A percentile compares a stretch with the other conserved stretches of the same genome.
These are phyloP conservation scores for Hypomontagnella monticulosa DNA, from an alignment of 495 filamentous ascomycete genomes.

Conservation along the genomic window DNA sequence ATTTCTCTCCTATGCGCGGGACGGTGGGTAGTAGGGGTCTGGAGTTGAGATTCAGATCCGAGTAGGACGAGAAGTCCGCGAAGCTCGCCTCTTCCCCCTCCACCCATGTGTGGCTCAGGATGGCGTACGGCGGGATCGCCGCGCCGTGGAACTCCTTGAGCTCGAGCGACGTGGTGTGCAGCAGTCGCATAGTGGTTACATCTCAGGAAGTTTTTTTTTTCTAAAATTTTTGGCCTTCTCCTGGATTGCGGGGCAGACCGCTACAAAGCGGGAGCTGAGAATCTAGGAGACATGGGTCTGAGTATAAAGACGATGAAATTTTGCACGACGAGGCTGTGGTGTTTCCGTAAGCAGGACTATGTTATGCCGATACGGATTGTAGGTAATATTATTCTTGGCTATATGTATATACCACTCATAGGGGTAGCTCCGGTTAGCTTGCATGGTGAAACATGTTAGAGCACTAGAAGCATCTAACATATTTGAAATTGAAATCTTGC, in stretches of 20 bases:
- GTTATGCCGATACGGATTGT: too few species aligned
- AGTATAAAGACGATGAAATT: neutral
- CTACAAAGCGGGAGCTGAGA: neutral
- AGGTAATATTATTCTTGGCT: too few species aligned
- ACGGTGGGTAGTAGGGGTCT: neutral
- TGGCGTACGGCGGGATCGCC: conserved; percentile 46
- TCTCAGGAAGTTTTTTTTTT: neutral
- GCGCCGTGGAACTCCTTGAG: conserved; percentile 35
- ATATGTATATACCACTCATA: too few species aligned
- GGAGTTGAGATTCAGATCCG: conserved; percentile 24
- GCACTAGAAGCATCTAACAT: too few species aligned
- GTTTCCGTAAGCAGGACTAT: too few species aligned
- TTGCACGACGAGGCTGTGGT: neutral
- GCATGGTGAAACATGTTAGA: too few species aligned
- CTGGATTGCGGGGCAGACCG: neutral
- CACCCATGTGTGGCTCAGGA: conserved; percentile 53
- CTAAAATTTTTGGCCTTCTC: neutral
- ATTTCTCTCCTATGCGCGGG: conserved; percentile 1
- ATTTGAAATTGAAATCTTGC: too few species aligned
- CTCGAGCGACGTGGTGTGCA: conserved; percentile 34
- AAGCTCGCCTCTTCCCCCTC: conserved; percentile 48
- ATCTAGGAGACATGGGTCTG: conserved; percentile 6
- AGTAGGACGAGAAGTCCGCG: conserved; percentile 43
- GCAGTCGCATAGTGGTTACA: conserved; percentile 37
- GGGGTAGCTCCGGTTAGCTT: too few species aligned